phyloP scores from a whole-genome alignment of 306 rosid genomes.

The Ochetophila trinervis region DNA sequence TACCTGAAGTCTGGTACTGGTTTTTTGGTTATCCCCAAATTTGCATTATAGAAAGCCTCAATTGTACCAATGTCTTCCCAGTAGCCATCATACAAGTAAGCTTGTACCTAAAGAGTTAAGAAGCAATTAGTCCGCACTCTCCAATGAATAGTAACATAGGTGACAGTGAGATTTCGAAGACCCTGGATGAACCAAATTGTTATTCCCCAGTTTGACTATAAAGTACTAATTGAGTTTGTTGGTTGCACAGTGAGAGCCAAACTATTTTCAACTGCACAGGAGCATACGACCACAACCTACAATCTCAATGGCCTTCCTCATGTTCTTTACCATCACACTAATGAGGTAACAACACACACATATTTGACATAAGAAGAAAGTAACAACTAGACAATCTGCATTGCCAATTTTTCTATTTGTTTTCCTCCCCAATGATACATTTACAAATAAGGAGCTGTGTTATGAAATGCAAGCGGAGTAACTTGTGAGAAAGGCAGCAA shows the following conservation, averaged over 20 bases:
- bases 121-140: slow-evolving; percentile 15
- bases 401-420: not conserved
- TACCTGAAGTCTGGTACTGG: slow-evolving; percentile 98
- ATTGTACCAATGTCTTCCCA: slow-evolving; percentile 99
- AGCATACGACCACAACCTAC: not conserved
- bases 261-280: not conserved
- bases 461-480: not conserved
- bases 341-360: not conserved
- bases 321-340: not conserved
- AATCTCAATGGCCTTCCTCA: not conserved
- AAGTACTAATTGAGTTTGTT: not conserved
- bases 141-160: not conserved
- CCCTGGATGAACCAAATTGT: not conserved
- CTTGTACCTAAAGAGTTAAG: slow-evolving; percentile 71
- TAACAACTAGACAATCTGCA: not conserved
- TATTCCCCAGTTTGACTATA: not conserved
- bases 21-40: slow-evolving; percentile 92
- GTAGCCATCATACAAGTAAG: slow-evolving; percentile 93
- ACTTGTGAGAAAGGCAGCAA: not conserved
- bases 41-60: slow-evolving; percentile 97
- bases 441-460: not conserved
- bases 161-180: not conserved
- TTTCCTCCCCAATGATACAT: not conserved
- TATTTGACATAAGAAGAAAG: not conserved
- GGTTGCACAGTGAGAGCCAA: not conserved